Evolutionary conservation across 1,284 basidiomycete genomes (phyloP).

Genomic region (Golubevia sp.): DNA sequence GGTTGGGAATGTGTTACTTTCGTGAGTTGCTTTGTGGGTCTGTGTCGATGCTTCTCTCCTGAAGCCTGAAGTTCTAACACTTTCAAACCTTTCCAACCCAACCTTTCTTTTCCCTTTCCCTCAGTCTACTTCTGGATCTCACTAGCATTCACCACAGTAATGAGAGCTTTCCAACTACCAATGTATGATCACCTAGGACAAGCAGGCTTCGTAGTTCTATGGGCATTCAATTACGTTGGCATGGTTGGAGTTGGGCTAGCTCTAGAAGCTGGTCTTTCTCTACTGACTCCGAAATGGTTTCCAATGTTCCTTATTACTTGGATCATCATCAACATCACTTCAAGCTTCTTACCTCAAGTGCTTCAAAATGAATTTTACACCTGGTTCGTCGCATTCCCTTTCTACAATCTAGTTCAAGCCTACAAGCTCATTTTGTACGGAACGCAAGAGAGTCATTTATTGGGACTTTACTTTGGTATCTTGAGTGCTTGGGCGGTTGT

Average conservation of each 20-base stretch:
- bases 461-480: slow-evolving; percentile 10
- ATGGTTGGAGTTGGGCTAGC: slow-evolving; percentile 53
- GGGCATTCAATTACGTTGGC: slow-evolving; percentile 57
- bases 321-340: slow-evolving; percentile 9
- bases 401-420: slow-evolving; percentile 4
- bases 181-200: slow-evolving; percentile 40
- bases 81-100: no score
- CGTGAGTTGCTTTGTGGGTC: no score
- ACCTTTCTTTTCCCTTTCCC: no score
- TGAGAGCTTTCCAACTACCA: slow-evolving; percentile 52
- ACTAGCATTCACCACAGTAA: slow-evolving; percentile 47
- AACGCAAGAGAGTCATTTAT: slow-evolving; percentile 5
- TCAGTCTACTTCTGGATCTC: slow-evolving; percentile 55
- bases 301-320: slow-evolving; percentile 18
- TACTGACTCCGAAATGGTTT: slow-evolving; percentile 42
- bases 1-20: slow-evolving; percentile 40
- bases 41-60: no score
- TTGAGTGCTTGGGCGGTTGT: slow-evolving; percentile 4
- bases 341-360: slow-evolving; percentile 8
- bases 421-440: slow-evolving; percentile 9
- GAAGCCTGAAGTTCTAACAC: no score
- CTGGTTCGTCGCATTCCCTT: slow-evolving; percentile 7
- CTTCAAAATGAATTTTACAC: slow-evolving; percentile 8
- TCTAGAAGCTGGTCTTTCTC: slow-evolving; percentile 50
- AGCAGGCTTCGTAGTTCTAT: slow-evolving; percentile 57